Conservation (phyloP, 2,329 filamentous ascomycete species). For the Aspergillus texensis region DNA sequence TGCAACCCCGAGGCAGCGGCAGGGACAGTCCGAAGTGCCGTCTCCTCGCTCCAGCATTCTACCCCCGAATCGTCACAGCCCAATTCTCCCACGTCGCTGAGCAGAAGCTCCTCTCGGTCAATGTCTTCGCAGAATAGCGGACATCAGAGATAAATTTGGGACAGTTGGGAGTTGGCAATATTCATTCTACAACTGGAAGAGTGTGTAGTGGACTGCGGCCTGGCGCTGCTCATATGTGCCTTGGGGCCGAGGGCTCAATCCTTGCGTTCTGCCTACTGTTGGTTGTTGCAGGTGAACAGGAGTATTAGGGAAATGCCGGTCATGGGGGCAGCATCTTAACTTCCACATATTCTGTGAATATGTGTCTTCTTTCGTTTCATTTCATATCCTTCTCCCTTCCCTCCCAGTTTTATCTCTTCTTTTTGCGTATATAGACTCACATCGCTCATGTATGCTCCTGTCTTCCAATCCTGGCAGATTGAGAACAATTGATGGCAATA, state of each 20-base stretch:
- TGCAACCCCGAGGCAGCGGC: slow-evolving; percentile 32
- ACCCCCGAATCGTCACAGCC: slow-evolving; percentile 20
- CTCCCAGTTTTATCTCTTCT: neutral
- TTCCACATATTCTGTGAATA: neutral
- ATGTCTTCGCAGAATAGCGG: slow-evolving; percentile 25
- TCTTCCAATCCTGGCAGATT: neutral
- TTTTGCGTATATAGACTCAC: too few species aligned
- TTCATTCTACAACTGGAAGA: slow-evolving; percentile 22
- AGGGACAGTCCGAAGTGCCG: slow-evolving; percentile 8
- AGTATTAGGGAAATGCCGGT: neutral
- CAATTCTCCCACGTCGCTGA: slow-evolving; percentile 28
- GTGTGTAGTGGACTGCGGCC: slow-evolving; percentile 18
- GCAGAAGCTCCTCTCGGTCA: slow-evolving; percentile 31
- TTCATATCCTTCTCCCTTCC: neutral
- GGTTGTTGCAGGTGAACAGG: neutral
- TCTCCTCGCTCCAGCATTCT: slow-evolving; percentile 11
- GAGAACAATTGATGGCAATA: neutral
- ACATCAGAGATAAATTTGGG: slow-evolving; percentile 14
- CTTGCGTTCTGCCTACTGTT: neutral
- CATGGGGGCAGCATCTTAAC: neutral
- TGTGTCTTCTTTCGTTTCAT: neutral
- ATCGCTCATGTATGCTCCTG: neutral
- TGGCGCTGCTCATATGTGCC: slow-evolving; percentile 19
- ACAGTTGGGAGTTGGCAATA: slow-evolving; percentile 18
- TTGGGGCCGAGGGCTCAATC: neutral